These are phyloP conservation scores for Rhizopogon sp. DNA, from an alignment of 768 basidiomycete species.

Conservation along the genomic window DNA sequence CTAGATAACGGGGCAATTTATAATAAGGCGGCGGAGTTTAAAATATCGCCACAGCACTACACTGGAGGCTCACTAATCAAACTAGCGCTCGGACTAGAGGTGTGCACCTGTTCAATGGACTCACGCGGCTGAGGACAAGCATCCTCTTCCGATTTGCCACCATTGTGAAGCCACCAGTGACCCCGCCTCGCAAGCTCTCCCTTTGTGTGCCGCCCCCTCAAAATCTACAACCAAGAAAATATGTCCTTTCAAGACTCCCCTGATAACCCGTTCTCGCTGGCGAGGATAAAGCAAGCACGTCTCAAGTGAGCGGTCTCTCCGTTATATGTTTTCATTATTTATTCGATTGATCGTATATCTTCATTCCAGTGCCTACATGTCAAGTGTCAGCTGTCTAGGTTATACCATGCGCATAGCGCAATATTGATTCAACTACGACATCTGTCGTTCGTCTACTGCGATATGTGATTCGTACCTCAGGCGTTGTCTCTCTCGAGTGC, in stretches of 20 bases:
- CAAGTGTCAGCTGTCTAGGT: too few relatives aligned
- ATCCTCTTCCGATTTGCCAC: neutral
- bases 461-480: too few relatives aligned
- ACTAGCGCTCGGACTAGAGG: too few relatives aligned
- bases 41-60: neutral
- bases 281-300: constrained; percentile 20
- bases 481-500: too few relatives aligned
- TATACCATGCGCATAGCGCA: too few relatives aligned
- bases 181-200: constrained; percentile 19
- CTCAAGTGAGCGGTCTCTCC: constrained; percentile 4
- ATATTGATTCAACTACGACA: too few relatives aligned
- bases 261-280: constrained; percentile 61
- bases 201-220: constrained; percentile 14
- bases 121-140: too few relatives aligned
- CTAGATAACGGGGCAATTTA: neutral
- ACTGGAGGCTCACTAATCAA: neutral
- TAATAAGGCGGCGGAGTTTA: neutral
- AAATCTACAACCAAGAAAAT: constrained; percentile 32
- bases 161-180: constrained; percentile 12
- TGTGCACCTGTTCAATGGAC: too few relatives aligned
- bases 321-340: too few relatives aligned
- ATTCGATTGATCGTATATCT: too few relatives aligned
- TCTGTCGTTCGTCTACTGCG: too few relatives aligned
- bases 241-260: constrained; percentile 54
- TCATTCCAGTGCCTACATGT: too few relatives aligned